These are phyloP conservation scores for Cutaneotrichosporon cavernicola DNA, from an alignment of 1,284 basidiomycete species.

Conservation along the genomic window DNA sequence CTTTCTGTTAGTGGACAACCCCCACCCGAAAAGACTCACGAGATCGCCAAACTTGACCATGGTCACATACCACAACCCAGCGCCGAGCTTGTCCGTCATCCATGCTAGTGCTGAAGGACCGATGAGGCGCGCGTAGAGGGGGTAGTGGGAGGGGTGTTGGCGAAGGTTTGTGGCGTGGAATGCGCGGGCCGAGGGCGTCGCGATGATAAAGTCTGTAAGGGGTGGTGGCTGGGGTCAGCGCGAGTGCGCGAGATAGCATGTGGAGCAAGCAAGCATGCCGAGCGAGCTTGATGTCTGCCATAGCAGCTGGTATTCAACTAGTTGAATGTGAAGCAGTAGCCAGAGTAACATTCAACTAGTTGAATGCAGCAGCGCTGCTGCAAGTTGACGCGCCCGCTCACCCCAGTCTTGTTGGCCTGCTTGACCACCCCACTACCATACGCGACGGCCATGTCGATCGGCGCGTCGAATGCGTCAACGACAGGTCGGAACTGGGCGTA, in stretches of 20 bases:
- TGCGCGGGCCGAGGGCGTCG: conserved; percentile 83
- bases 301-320: not conserved
- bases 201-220: conserved; percentile 94
- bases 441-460: conserved; percentile 50
- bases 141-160: conserved; percentile 86
- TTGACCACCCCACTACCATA: conserved; percentile 52
- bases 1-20: conserved; percentile 57
- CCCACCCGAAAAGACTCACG: conserved; percentile 58
- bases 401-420: conserved; percentile 44
- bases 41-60: conserved; percentile 78
- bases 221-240: conserved; percentile 54
- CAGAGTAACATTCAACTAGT: no score
- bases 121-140: conserved; percentile 73
- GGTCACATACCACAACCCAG: conserved; percentile 94
- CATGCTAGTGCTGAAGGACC: conserved; percentile 70
- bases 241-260: not conserved
- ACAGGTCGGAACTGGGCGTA: conserved; percentile 42
- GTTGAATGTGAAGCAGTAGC: no score
- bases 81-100: conserved; percentile 70
- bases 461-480: conserved; percentile 38
- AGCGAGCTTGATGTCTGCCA: not conserved
- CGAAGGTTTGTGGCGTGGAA: conserved; percentile 95
- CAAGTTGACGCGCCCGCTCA: conserved; percentile 23
- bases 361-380: no score
- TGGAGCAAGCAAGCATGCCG: not conserved